Evolutionary conservation across 352 stramenopile genomes (phyloP), one percentile per base, ranked within the genome.

Genomic region (Globisporangium cederbergense): DNA sequence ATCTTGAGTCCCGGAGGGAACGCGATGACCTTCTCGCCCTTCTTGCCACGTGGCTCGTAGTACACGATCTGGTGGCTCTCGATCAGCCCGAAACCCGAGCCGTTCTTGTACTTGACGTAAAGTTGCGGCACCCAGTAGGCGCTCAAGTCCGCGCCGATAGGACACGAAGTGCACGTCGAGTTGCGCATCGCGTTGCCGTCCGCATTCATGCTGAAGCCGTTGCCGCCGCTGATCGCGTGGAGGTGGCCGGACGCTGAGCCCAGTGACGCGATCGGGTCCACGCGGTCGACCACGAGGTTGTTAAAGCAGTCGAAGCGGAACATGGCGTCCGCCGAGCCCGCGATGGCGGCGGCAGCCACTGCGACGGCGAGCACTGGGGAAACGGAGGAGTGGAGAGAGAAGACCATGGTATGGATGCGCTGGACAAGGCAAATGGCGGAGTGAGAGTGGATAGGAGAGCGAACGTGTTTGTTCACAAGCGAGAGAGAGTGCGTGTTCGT

Each of bases 31-130:
- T 73, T 74, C 64, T 85, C 72, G 25, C 71, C 65, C 2, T 60
- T 68, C 9, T 55, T 70, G 11, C 65, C 60, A 8, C 74, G 70
- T 25, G 72, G 72, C 58, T 82, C 58, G 43, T 85, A 82, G 70
- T 85, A 82, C 28, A 82, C 74, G 55, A 81, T 81, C 62, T 82
- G 74, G 63, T 79, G 74, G 56, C 74, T 82, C 65, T 85, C 72
- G 4, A 85, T 70, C 25, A 82, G 60, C 10, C 72, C 70, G 54
- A 73, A 85, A n/a, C 77, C 77, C 11, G 77, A 73, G 57, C 74
- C 74, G 55, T 85, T 85, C 73, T 85, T 82, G 66, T 76, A 82
- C 34, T 80, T 80, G 22, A 82, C 74, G 58, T 81, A 82, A 20
- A 85, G 60, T 60, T 79, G 71, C 8, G 72, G 72, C 28, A 79